Evolutionary conservation across 768 basidiomycete genomes (phyloP).

Genomic region (Tulasnella sp.): DNA sequence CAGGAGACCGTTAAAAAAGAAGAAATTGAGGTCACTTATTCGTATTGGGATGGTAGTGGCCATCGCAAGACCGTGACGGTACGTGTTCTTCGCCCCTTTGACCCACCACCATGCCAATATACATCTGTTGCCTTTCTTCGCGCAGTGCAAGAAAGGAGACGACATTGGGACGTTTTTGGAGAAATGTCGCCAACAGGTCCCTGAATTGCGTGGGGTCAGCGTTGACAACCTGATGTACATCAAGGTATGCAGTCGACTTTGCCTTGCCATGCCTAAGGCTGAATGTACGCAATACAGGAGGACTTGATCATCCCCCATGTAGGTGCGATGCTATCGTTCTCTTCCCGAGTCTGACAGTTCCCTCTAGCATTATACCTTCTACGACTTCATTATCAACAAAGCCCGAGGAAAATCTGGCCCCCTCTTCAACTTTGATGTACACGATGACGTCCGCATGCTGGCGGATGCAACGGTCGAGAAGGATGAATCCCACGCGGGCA

Average conservation of each 20-base stretch:
- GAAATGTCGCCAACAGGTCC: conserved; percentile 85
- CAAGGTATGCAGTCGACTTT: conserved; percentile 43
- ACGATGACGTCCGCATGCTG: conserved; percentile 90
- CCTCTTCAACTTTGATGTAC: conserved; percentile 96
- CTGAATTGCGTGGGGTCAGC: conserved; percentile 77
- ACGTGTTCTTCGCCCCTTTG: too few species aligned
- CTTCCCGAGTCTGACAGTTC: background rate
- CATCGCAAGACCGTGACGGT: conserved; percentile 87
- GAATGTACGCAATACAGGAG: conserved; percentile 44
- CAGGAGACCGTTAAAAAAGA: conserved; percentile 59
- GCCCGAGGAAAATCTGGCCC: conserved; percentile 97
- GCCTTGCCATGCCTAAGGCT: background rate
- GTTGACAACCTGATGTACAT: conserved; percentile 99
- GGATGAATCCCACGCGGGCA: conserved; percentile 92
- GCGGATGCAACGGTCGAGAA: conserved; percentile 94
- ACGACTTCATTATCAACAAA: conserved; percentile 97
- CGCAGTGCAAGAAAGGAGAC: conserved; percentile 94
- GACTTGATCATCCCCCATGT: conserved; percentile 96
- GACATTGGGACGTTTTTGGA: conserved; percentile 76
- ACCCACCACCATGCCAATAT: too few species aligned
- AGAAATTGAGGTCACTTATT: conserved; percentile 84
- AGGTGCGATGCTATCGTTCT: conserved; percentile 24
- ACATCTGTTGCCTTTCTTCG: too few species aligned
- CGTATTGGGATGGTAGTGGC: conserved; percentile 97
- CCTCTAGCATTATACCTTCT: conserved; percentile 86